These are phyloP conservation scores for Mycena capillaripes DNA, from an alignment of 768 basidiomycete species.

Conservation along the genomic window DNA sequence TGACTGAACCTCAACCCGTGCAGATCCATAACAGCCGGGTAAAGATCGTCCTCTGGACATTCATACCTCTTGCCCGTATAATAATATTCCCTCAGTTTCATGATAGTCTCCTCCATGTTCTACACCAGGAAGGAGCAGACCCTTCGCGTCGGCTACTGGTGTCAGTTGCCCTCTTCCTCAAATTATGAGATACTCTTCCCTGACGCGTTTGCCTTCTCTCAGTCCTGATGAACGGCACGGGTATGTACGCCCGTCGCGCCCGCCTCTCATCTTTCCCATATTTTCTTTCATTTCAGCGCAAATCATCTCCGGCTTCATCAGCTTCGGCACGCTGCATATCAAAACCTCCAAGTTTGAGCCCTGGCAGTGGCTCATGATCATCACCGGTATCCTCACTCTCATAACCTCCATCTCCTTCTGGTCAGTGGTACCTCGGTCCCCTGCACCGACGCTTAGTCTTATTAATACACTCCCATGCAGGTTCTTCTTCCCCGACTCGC, in stretches of 20 bases:
- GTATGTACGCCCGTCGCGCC: no score
- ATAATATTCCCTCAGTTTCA: conserved; percentile 57
- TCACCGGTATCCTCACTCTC: not conserved
- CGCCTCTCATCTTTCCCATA: not conserved
- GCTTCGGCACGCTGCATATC: conserved; percentile 65
- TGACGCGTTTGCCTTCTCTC: not conserved
- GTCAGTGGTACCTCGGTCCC: conserved; percentile 61
- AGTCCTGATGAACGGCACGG: conserved; percentile 86
- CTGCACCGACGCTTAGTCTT: no score
- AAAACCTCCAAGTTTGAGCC: conserved; percentile 59
- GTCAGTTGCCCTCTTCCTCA: conserved; percentile 56
- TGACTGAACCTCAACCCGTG: not conserved
- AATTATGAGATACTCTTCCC: not conserved
- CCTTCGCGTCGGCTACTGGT: conserved; percentile 82
- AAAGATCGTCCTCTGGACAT: not conserved
- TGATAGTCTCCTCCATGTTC: conserved; percentile 88
- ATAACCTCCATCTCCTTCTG: conserved; percentile 55
- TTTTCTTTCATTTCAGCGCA: conserved; percentile 52
- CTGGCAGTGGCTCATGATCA: conserved; percentile 64
- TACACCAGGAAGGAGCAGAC: conserved; percentile 84
- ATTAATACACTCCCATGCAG: conserved; percentile 41
- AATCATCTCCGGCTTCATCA: conserved; percentile 67
- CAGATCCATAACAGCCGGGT: conserved; percentile 76
- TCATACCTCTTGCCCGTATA: not conserved
- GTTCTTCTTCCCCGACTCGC: conserved; percentile 73